These are phyloP conservation scores for Aspergillus vadensis DNA, from an alignment of 2,329 filamentous ascomycete genomes.

Conservation along the genomic window DNA sequence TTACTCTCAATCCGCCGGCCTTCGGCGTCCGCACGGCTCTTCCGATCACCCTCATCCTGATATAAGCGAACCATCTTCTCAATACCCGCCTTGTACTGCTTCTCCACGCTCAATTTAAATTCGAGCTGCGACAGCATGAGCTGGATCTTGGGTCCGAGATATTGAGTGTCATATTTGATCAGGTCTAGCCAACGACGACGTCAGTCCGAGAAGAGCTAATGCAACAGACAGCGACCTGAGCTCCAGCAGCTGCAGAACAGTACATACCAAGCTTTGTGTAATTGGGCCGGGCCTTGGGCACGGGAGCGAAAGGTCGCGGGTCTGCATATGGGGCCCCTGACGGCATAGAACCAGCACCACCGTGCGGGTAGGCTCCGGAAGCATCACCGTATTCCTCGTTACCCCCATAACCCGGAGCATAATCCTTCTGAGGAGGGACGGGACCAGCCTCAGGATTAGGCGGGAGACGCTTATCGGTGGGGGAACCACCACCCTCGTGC, in stretches of 20 bases:
- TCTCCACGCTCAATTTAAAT: slow-evolving; percentile 98
- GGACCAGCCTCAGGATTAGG: slow-evolving; percentile 51
- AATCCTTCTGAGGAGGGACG: slow-evolving; percentile 74
- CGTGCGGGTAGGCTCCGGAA: slow-evolving; percentile 57
- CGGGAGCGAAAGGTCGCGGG: slow-evolving; percentile 65
- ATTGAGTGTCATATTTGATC: slow-evolving; percentile 96
- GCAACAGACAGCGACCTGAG: slow-evolving; percentile 10
- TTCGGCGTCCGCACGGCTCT: slow-evolving; percentile 91
- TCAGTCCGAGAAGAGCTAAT: slow-evolving; percentile 18
- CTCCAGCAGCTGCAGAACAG: background rate
- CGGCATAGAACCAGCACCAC: slow-evolving; percentile 74
- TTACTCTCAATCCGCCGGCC: slow-evolving; percentile 89
- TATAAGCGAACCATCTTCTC: slow-evolving; percentile 99
- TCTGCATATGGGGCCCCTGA: slow-evolving; percentile 77
- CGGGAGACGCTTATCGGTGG: slow-evolving; percentile 53
- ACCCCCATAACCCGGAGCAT: slow-evolving; percentile 65
- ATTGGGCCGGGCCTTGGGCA: slow-evolving; percentile 78
- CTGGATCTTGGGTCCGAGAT: slow-evolving; percentile 95
- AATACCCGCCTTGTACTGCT: slow-evolving; percentile 97
- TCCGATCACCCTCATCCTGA: slow-evolving; percentile 93
- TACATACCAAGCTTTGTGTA: slow-evolving; percentile 90
- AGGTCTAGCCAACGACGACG: slow-evolving; percentile 63
- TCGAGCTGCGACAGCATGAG: slow-evolving; percentile 98
- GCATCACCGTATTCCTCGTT: slow-evolving; percentile 65
- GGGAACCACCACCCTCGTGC: slow-evolving; percentile 38